A percentile compares a stretch with the other conserved stretches of the same genome.
Evolutionary conservation across 2,329 filamentous ascomycete species (phyloP).

Genomic region (Sordariomycetes sp.): DNA sequence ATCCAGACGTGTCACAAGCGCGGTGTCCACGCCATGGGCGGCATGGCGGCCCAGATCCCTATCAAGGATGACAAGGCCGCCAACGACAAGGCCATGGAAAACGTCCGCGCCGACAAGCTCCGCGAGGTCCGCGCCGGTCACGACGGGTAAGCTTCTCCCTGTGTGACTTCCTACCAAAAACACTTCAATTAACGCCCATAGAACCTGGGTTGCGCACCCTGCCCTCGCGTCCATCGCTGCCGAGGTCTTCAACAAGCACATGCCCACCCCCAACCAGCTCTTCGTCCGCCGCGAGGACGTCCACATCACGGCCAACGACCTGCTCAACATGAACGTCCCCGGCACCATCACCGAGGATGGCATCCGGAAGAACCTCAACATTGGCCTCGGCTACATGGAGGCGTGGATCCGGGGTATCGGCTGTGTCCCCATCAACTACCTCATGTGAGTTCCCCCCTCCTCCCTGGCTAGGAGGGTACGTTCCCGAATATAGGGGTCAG

Average conservation of each 20-base stretch:
- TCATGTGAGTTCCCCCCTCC: slow-evolving; percentile 46
- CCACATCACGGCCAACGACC: slow-evolving; percentile 70
- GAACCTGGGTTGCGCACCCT: slow-evolving; percentile 93
- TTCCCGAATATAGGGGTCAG: neutral
- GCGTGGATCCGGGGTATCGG: slow-evolving; percentile 91
- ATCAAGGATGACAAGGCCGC: slow-evolving; percentile 89
- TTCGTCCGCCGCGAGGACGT: slow-evolving; percentile 86
- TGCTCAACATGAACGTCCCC: slow-evolving; percentile 96
- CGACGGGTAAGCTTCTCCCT: slow-evolving; percentile 41
- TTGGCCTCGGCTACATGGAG: slow-evolving; percentile 96
- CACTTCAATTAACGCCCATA: slow-evolving; percentile 5
- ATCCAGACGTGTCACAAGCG: slow-evolving; percentile 97
- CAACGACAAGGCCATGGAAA: slow-evolving; percentile 90
- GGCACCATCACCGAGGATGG: slow-evolving; percentile 86
- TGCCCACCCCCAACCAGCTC: slow-evolving; percentile 97
- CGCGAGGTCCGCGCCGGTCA: slow-evolving; percentile 91
- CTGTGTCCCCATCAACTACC: slow-evolving; percentile 92
- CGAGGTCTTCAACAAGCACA: slow-evolving; percentile 94
- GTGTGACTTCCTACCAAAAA: neutral
- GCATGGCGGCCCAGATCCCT: slow-evolving; percentile 97
- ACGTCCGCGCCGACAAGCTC: slow-evolving; percentile 87
- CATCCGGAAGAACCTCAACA: slow-evolving; percentile 95
- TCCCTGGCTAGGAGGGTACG: neutral
- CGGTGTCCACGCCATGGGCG: slow-evolving; percentile 97
- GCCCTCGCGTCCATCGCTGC: slow-evolving; percentile 77